Percentiles rank a stretch among this genome's conserved stretches.
These are phyloP conservation scores for Stromatinia cepivora DNA, from an alignment of 2,329 filamentous ascomycete species.

Conservation along the genomic window DNA sequence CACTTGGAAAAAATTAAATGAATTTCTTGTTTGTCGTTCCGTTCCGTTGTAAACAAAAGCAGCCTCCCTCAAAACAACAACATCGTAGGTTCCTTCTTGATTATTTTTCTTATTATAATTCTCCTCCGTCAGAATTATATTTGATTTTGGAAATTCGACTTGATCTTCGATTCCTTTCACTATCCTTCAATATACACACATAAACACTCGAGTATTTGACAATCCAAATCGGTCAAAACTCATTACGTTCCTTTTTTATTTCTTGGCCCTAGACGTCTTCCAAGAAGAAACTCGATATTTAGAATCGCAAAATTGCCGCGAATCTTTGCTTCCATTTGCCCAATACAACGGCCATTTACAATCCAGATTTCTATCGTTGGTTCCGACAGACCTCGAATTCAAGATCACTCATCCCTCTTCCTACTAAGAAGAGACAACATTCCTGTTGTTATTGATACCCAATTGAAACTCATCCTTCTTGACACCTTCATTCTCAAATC, in stretches of 20 bases:
- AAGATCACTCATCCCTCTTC: neutral
- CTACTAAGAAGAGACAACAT: neutral
- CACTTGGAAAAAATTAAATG: too few relatives aligned
- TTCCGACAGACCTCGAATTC: neutral
- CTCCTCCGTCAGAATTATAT: neutral
- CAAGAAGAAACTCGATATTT: neutral
- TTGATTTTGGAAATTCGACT: conserved; percentile 6
- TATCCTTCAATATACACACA: conserved; percentile 11
- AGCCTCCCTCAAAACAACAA: neutral
- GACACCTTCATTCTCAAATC: conserved; percentile 10
- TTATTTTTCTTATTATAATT: neutral
- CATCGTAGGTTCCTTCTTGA: neutral
- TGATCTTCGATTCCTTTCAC: conserved; percentile 11
- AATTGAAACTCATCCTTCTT: neutral
- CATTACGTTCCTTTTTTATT: neutral
- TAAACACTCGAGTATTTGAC: neutral
- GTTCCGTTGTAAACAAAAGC: conserved; percentile 5
- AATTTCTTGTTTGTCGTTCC: too few relatives aligned
- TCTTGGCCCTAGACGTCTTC: conserved; percentile 13
- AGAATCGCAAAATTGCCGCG: conserved; percentile 14
- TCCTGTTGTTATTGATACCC: neutral
- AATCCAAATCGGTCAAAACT: neutral
- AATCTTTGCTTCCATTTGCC: conserved; percentile 12
- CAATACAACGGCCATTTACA: neutral
- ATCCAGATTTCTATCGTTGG: conserved; percentile 1